phyloP scores from a whole-genome alignment of 2,329 filamentous ascomycete genomes.

The Alternaria conjuncta region DNA sequence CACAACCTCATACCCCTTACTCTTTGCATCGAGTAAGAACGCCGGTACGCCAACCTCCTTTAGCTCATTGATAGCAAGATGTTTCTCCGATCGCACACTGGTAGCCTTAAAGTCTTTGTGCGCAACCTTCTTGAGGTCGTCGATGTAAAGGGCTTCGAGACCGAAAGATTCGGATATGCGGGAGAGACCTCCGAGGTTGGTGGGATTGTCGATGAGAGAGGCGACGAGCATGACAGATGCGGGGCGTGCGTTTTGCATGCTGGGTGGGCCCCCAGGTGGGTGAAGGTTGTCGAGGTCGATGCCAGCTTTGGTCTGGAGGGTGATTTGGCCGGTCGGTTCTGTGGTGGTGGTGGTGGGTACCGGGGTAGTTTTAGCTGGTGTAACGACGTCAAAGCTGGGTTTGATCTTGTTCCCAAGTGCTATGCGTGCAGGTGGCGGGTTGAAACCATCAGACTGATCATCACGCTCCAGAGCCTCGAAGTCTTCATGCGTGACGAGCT shows the following conservation, averaged over 20 bases:
- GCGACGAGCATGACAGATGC: constrained; percentile 56
- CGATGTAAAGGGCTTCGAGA: constrained; percentile 54
- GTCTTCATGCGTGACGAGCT: constrained; percentile 47
- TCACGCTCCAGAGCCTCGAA: constrained; percentile 47
- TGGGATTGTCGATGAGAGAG: constrained; percentile 58
- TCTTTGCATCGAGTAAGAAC: constrained; percentile 52
- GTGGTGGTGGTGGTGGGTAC: neutral
- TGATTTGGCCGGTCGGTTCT: constrained; percentile 18
- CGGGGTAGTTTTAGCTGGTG: neutral
- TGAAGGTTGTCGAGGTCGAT: constrained; percentile 46
- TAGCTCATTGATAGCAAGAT: constrained; percentile 54
- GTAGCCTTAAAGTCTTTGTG: constrained; percentile 59
- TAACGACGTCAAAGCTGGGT: neutral
- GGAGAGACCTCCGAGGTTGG: constrained; percentile 59
- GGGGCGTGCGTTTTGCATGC: constrained; percentile 26
- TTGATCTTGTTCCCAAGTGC: neutral
- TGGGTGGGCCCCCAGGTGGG: constrained; percentile 23
- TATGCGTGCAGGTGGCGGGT: constrained; percentile 30
- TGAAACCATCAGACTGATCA: constrained; percentile 16
- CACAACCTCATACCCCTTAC: constrained; percentile 58
- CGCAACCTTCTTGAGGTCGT: constrained; percentile 48
- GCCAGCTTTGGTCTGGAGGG: constrained; percentile 62
- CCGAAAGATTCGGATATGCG: constrained; percentile 61
- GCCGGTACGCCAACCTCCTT: constrained; percentile 38
- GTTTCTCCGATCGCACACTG: constrained; percentile 57